A percentile compares a stretch with the other conserved stretches of the same genome.
Conservation (phyloP, 306 rosid species). For the Hippophae rhamnoides region DNA sequence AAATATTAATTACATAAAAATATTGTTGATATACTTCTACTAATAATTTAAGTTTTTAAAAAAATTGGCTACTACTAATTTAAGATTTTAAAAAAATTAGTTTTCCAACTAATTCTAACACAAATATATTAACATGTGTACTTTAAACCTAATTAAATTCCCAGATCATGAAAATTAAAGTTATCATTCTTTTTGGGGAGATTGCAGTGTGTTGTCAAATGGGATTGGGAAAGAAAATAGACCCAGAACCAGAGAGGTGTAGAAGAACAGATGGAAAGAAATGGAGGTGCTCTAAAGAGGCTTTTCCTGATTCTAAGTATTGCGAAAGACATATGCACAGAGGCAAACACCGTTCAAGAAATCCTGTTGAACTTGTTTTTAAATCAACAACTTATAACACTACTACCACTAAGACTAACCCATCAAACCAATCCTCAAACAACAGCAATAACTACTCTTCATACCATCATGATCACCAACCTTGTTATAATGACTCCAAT, state of each 20-base stretch:
- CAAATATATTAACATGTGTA: no score
- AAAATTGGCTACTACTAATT: no score
- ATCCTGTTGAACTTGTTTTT: slow-evolving; percentile 74
- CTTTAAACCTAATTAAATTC: not conserved
- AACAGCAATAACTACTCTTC: no score
- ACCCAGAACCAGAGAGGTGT: slow-evolving; percentile 97
- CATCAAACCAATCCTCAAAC: no score
- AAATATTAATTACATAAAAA: no score
- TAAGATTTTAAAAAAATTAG: no score
- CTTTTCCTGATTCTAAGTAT: slow-evolving; percentile 87
- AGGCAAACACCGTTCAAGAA: slow-evolving; percentile 99
- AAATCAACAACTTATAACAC: slow-evolving; percentile 35
- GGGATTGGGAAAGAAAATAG: slow-evolving; percentile 87
- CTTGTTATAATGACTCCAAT: no score
- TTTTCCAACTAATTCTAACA: no score
- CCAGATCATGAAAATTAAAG: not conserved
- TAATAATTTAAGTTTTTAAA: no score
- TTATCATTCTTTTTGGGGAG: slow-evolving; percentile 31
- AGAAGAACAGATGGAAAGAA: slow-evolving; percentile 97
- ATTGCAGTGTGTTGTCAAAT: slow-evolving; percentile 86
- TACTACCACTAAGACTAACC: no score
- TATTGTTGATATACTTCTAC: no score
- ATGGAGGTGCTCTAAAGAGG: slow-evolving; percentile 97
- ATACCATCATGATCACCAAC: no score
- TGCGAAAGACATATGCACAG: slow-evolving; percentile 99